These are phyloP conservation scores for Chalara sp. DNA, from an alignment of 2,329 filamentous ascomycete species.

Conservation along the genomic window DNA sequence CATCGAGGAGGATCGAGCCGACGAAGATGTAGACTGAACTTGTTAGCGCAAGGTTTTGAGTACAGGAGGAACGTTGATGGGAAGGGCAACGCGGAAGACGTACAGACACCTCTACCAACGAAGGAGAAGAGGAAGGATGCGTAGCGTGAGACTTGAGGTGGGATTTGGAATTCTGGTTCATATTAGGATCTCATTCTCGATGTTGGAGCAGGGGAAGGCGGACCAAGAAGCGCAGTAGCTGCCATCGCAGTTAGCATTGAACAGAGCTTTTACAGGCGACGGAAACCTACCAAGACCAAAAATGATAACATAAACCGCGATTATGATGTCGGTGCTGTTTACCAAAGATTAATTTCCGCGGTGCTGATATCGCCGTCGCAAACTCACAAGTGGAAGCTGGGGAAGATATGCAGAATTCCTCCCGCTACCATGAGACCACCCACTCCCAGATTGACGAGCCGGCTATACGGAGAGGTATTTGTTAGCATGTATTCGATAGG, in stretches of 20 bases:
- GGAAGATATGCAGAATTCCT: slow-evolving; percentile 68
- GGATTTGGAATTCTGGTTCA: slow-evolving; percentile 77
- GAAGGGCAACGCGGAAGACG: slow-evolving; percentile 32
- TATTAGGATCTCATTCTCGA: neutral
- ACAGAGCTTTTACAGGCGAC: too few relatives aligned
- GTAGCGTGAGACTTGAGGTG: slow-evolving; percentile 86
- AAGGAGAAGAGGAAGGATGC: slow-evolving; percentile 98
- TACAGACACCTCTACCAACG: slow-evolving; percentile 89
- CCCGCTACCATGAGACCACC: slow-evolving; percentile 84
- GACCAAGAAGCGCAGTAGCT: slow-evolving; percentile 63
- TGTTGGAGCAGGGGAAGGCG: neutral
- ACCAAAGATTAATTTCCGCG: neutral
- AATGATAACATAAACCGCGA: slow-evolving; percentile 81
- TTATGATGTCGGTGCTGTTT: slow-evolving; percentile 62
- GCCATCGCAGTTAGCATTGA: neutral
- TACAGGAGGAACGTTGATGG: neutral
- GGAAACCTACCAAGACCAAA: slow-evolving; percentile 71
- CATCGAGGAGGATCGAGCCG: slow-evolving; percentile 74
- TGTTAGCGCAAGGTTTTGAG: neutral
- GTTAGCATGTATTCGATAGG: slow-evolving; percentile 22
- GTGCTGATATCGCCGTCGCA: neutral
- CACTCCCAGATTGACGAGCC: slow-evolving; percentile 86
- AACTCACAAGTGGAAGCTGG: slow-evolving; percentile 47
- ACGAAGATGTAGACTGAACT: slow-evolving; percentile 87
- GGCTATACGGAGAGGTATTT: slow-evolving; percentile 46